Conservation (phyloP, 2,329 filamentous ascomycete genomes). For the Xylaria sp. region DNA sequence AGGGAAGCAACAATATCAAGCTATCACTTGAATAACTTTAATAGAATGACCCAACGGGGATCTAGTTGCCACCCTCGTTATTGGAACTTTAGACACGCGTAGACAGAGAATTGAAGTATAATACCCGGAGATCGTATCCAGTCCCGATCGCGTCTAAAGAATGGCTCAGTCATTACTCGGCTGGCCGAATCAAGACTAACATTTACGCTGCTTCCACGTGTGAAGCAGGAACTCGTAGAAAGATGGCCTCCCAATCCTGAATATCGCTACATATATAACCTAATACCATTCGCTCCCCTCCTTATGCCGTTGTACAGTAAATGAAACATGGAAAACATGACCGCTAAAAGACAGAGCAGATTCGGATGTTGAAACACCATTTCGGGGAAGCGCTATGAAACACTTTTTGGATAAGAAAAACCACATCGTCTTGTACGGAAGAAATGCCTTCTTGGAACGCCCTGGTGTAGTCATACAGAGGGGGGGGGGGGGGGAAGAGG, state of each 20-base stretch:
- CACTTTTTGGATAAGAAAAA: conserved; percentile 4
- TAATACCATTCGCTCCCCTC: conserved; percentile 43
- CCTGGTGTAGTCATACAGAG: conserved; percentile 26
- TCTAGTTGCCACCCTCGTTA: not conserved
- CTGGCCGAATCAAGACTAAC: conserved; percentile 7
- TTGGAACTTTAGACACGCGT: not conserved
- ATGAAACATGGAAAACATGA: conserved; percentile 28
- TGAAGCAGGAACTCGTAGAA: conserved; percentile 19
- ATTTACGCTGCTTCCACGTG: conserved; percentile 12
- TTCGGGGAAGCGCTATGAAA: not conserved
- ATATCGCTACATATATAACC: conserved; percentile 40
- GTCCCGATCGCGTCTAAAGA: conserved; percentile 6
- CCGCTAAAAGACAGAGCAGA: conserved; percentile 6
- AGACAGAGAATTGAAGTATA: conserved; percentile 1
- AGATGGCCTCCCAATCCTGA: conserved; percentile 35
- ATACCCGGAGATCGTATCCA: not conserved
- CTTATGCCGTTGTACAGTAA: conserved; percentile 42
- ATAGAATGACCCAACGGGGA: not conserved
- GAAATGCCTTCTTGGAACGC: conserved; percentile 6
- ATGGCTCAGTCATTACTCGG: conserved; percentile 5
- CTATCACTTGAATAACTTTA: not conserved
- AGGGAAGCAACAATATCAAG: not conserved
- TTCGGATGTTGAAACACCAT: not conserved
- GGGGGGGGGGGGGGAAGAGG: conserved; percentile 12
- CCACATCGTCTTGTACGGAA: conserved; percentile 3